Conservation (phyloP, 805 yeast species). For the Candida pseudofarinosa region DNA sequence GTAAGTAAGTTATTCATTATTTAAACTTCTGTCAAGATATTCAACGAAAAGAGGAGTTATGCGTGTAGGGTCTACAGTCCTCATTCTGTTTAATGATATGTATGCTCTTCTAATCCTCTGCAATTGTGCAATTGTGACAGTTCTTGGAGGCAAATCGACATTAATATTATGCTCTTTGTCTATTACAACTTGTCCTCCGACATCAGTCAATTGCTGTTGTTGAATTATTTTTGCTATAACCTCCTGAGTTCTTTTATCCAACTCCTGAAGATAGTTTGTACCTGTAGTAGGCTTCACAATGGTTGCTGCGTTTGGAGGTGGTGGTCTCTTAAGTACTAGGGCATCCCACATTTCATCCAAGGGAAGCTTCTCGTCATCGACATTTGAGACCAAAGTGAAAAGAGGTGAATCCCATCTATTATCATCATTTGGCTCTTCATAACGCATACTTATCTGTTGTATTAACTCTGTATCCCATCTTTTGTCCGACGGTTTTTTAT, state of each 20-base stretch:
- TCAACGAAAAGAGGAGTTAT: slow-evolving; percentile 74
- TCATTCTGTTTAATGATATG: slow-evolving; percentile 73
- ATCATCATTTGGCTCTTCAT: slow-evolving; percentile 86
- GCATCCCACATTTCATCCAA: slow-evolving; percentile 66
- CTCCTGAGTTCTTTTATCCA: slow-evolving; percentile 66
- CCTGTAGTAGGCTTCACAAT: slow-evolving; percentile 75
- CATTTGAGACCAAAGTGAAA: slow-evolving; percentile 58
- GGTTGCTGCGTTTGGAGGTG: slow-evolving; percentile 84
- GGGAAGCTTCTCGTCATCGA: slow-evolving; percentile 48
- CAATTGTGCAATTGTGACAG: slow-evolving; percentile 68
- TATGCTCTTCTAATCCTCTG: slow-evolving; percentile 83
- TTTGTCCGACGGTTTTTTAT: slow-evolving; percentile 19
- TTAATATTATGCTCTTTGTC: slow-evolving; percentile 39
- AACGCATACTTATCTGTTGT: slow-evolving; percentile 71
- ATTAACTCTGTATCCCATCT: slow-evolving; percentile 67
- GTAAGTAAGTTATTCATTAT: slow-evolving; percentile 18
- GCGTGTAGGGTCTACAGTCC: slow-evolving; percentile 66
- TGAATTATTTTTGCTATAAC: slow-evolving; percentile 62
- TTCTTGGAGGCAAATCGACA: slow-evolving; percentile 59
- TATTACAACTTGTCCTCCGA: slow-evolving; percentile 50
- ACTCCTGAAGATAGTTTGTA: slow-evolving; percentile 68
- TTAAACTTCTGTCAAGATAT: slow-evolving; percentile 63
- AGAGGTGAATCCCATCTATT: slow-evolving; percentile 94
- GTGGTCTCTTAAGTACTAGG: slow-evolving; percentile 54
- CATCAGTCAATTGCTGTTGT: slow-evolving; percentile 49